Percentiles rank a stretch among this genome's conserved stretches.
Evolutionary conservation across 2,329 filamentous ascomycete species (phyloP).

Genomic region (Phialemoniopsis sp.): DNA sequence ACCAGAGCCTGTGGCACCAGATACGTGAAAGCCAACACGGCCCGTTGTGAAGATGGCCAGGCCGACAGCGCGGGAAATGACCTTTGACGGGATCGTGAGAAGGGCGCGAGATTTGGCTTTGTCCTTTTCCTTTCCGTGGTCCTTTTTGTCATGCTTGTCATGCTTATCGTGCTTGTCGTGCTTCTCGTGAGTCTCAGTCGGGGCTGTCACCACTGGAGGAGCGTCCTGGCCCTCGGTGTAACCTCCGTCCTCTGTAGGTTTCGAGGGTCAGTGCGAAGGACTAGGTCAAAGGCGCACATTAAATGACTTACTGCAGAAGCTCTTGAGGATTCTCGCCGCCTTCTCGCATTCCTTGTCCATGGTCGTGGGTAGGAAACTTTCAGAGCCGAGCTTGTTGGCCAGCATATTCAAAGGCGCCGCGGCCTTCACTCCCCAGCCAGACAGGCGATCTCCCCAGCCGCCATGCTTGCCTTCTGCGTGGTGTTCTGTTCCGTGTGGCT

Average conservation of each 20-base stretch:
- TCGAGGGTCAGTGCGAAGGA: not conserved
- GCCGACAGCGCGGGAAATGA: conserved; percentile 62
- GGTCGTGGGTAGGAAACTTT: conserved; percentile 82
- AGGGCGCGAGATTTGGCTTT: conserved; percentile 40
- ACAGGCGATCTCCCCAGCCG: conserved; percentile 19
- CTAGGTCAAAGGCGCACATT: not conserved
- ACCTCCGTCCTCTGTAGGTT: conserved; percentile 44
- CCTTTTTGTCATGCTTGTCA: conserved; percentile 12
- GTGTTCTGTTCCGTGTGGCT: not conserved
- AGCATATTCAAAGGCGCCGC: conserved; percentile 76
- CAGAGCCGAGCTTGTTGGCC: conserved; percentile 75
- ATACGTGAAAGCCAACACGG: conserved; percentile 55
- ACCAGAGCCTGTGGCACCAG: conserved; percentile 56
- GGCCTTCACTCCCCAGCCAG: conserved; percentile 35
- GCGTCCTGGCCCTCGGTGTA: conserved; percentile 29
- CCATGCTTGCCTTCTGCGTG: conserved; percentile 3
- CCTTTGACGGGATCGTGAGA: conserved; percentile 51
- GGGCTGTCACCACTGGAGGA: conserved; percentile 14
- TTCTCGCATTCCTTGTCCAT: conserved; percentile 91
- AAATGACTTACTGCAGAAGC: conserved; percentile 70
- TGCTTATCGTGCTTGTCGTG: not conserved
- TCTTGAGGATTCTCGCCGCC: conserved; percentile 75
- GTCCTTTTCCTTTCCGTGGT: conserved; percentile 18
- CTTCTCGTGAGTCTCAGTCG: not conserved
- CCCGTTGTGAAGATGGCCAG: conserved; percentile 71